Evolutionary conservation across 2,329 filamentous ascomycete species (phyloP), one percentile per base, ranked within the genome.

Genomic region (Magnaporthales sp.): DNA sequence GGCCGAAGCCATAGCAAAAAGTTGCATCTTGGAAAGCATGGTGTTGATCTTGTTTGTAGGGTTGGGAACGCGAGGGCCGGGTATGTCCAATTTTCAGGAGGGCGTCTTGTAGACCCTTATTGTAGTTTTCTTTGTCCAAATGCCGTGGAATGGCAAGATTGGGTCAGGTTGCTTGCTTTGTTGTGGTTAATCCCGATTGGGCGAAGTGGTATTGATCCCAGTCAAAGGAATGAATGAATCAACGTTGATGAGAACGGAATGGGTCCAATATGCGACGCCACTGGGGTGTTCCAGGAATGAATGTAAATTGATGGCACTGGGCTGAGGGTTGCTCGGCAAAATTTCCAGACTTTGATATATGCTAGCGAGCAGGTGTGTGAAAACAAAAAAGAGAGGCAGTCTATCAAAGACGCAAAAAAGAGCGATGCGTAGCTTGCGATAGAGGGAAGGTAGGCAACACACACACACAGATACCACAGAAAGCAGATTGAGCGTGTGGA

Each of bases 361-460:
- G 15, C 38, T 6, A 46, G 38, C 19, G 38, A 46, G 38, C 38
- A 46, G 38, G 10, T 46, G 38, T 46, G 13, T 32, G 38, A 19
- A 67, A 68, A 66, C 67, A 71, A 64, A 73, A 67, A 68, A 66
- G 68, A 71, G 65, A 73, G 71, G 78, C 77, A 69, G 77, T 83
- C 82, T 84, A 72, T 84, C 81, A 83, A 84, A 84, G 82, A 83
- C 79, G 77, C 80, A 75, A 73, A 6, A 77, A 77, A 69, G 75
- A 75, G 74, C 79, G 76, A 77, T 78, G 75, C 73, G 73, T 72
- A 66, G 68, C 71, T 72, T 70, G 60, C 30, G 38, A 46, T 46
- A 46, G 38, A 46, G n/a, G 19, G 38, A 46, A 46, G 19, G 38
- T 1, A 46, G 38, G 30, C 46, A n/a, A 67, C 51, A 61, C 24